phyloP scores from a whole-genome alignment of 2,329 filamentous ascomycete genomes.

The Aureobasidium sp. region DNA sequence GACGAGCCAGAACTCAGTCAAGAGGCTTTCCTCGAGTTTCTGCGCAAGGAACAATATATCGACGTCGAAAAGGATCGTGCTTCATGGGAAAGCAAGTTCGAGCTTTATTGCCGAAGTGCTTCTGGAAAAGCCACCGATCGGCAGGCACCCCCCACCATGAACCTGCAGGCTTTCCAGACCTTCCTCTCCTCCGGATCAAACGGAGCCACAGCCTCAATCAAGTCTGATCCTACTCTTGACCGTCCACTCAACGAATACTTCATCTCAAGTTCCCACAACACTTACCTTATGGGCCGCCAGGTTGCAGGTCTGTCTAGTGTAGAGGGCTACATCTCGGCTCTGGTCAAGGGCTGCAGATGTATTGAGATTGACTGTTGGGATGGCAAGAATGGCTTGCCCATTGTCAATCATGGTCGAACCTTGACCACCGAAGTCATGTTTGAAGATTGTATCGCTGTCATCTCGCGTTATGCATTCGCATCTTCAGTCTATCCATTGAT shows the following conservation, averaged over 20 bases:
- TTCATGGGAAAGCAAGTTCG: conserved; percentile 67
- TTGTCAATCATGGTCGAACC: conserved; percentile 85
- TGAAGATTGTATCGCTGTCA: conserved; percentile 82
- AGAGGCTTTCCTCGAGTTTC: conserved; percentile 67
- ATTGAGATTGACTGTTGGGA: conserved; percentile 99
- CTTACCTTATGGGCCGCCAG: conserved; percentile 87
- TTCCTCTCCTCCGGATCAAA: conserved; percentile 72
- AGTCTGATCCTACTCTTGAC: conserved; percentile 50
- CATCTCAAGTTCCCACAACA: conserved; percentile 98
- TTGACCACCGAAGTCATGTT: conserved; percentile 86
- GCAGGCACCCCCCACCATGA: conserved; percentile 54
- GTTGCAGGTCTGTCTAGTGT: conserved; percentile 85
- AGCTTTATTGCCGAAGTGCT: conserved; percentile 50
- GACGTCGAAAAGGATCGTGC: conserved; percentile 60
- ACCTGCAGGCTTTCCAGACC: conserved; percentile 67
- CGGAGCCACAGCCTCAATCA: conserved; percentile 46
- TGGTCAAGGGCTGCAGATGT: conserved; percentile 85
- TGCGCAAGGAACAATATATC: conserved; percentile 67
- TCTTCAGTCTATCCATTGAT: conserved; percentile 84
- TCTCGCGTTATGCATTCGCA: conserved; percentile 89
- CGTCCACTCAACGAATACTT: conserved; percentile 93
- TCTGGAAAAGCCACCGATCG: conserved; percentile 30
- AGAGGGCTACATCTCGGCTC: conserved; percentile 85
- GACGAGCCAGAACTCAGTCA: conserved; percentile 57
- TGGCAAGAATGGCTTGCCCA: conserved; percentile 75